Conservation (phyloP, 805 yeast genomes). For the Kodamaea sagamina region DNA sequence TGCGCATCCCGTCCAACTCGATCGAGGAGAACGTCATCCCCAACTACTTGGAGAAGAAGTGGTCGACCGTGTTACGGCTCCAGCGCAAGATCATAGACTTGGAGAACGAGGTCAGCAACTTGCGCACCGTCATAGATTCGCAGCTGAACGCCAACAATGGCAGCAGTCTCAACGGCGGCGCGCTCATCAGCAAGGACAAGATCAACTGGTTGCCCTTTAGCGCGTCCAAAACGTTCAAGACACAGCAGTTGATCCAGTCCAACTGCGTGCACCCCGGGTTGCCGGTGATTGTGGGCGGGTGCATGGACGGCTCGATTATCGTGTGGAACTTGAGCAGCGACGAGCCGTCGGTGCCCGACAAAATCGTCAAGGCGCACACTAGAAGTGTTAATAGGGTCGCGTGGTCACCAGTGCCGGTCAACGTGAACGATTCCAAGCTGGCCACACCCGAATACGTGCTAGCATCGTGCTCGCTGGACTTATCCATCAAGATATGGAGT, state of each 20-base stretch:
- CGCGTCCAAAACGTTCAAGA: constrained; percentile 46
- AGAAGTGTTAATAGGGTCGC: constrained; percentile 60
- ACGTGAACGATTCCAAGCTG: constrained; percentile 21
- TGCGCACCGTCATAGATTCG: constrained; percentile 46
- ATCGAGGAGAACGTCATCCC: constrained; percentile 31
- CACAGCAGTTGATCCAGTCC: constrained; percentile 64
- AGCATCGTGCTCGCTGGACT: constrained; percentile 55
- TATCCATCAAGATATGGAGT: constrained; percentile 72
- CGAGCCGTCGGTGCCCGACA: constrained; percentile 58
- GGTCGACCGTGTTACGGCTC: constrained; percentile 81
- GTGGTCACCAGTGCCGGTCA: constrained; percentile 50
- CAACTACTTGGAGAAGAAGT: constrained; percentile 68
- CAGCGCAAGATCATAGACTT: constrained; percentile 73
- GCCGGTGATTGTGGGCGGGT: constrained; percentile 63
- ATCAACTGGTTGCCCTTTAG: constrained; percentile 65
- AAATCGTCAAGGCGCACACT: constrained; percentile 72
- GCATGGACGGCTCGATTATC: constrained; percentile 70
- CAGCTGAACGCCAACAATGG: constrained; percentile 8
- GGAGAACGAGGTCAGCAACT: constrained; percentile 56
- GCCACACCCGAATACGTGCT: constrained; percentile 27
- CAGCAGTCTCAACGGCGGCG: constrained; percentile 6
- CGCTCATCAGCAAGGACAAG: constrained; percentile 27
- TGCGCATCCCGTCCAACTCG: constrained; percentile 12
- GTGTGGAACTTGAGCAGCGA: constrained; percentile 67
- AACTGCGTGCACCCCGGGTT: constrained; percentile 74